Conservation (phyloP, 768 basidiomycete species). For the Inosperma sp. region DNA sequence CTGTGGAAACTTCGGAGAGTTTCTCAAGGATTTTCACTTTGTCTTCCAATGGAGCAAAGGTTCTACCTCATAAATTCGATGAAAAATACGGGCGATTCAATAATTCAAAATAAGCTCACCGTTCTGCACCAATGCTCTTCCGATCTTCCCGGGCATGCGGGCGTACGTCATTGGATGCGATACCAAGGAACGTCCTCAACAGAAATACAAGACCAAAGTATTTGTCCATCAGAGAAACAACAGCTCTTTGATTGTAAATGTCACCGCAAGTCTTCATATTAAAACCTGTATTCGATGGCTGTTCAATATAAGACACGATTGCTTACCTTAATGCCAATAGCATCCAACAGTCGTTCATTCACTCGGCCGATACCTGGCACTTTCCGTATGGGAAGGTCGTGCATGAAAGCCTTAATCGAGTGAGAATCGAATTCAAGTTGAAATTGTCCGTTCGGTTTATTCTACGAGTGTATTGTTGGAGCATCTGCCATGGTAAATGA, state of each 20-base stretch:
- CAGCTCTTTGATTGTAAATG: conserved; percentile 70
- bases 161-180: conserved; percentile 78
- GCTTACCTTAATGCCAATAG: conserved; percentile 77
- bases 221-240: conserved; percentile 79
- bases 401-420: conserved; percentile 72
- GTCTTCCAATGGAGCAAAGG: conserved; percentile 66
- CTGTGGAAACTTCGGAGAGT: conserved; percentile 74
- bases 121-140: conserved; percentile 91
- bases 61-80: conserved; percentile 54
- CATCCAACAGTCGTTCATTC: conserved; percentile 80
- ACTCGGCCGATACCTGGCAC: conserved; percentile 90
- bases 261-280: conserved; percentile 78
- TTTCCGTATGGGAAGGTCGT: conserved; percentile 76
- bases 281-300: too few species aligned
- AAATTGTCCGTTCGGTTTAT: conserved; percentile 94
- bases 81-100: background rate
- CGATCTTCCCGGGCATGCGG: conserved; percentile 74
- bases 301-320: background rate
- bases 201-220: conserved; percentile 77
- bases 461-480: conserved; percentile 53
- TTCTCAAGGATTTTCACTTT: conserved; percentile 66
- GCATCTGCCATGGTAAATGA: conserved; percentile 1
- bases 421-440: conserved; percentile 61
- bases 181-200: conserved; percentile 77
- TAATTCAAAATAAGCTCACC: conserved; percentile 37